These are phyloP conservation scores for Rubia occidens DNA, from an alignment of 305 asterid genomes.

Conservation along the genomic window DNA sequence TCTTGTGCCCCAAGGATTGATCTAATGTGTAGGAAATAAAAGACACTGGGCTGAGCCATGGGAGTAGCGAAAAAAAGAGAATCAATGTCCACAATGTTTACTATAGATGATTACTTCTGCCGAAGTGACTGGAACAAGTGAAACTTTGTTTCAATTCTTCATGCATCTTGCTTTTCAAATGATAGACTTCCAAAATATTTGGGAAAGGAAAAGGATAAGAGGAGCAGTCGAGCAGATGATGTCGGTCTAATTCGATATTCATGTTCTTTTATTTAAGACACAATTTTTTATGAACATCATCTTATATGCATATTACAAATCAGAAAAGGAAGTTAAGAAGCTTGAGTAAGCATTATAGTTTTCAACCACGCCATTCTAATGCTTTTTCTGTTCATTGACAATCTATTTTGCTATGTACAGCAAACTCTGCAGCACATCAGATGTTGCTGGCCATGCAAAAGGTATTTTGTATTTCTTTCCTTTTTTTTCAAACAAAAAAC, in stretches of 20 bases:
- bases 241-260: not conserved
- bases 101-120: not conserved
- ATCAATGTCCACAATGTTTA: not conserved
- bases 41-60: not conserved
- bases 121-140: not conserved
- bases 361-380: not conserved
- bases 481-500: not conserved
- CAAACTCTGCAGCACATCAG: slow-evolving; percentile 35
- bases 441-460: slow-evolving; percentile 26
- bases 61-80: not conserved
- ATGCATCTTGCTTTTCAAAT: not conserved
- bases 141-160: not conserved
- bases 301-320: not conserved
- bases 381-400: not conserved
- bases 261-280: not conserved
- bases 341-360: not conserved
- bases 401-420: slow-evolving; percentile 38
- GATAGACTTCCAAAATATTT: not conserved
- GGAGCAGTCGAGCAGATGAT: no score
- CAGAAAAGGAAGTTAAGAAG: not conserved
- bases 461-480: slow-evolving; percentile 28
- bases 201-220: no score
- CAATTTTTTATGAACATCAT: not conserved
- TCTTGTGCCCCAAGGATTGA: not conserved
- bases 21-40: not conserved